phyloP scores from a whole-genome alignment of 805 yeast species.

The Metschnikowia lachancei region DNA sequence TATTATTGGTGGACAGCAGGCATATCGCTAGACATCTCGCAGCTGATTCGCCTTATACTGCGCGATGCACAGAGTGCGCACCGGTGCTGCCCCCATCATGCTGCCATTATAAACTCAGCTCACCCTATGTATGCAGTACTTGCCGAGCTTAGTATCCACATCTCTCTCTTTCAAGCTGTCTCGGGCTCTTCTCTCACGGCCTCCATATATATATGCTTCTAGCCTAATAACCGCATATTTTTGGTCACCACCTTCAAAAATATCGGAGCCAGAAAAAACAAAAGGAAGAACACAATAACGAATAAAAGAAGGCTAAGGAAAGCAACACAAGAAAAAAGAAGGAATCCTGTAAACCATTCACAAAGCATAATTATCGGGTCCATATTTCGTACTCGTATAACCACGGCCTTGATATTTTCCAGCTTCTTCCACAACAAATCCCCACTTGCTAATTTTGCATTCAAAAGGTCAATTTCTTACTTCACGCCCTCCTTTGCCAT shows the following conservation, averaged over 20 bases:
- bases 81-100: conserved; percentile 2
- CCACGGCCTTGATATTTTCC: no score
- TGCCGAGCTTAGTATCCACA: conserved; percentile 5
- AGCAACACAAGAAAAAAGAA: not conserved
- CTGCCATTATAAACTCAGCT: not conserved
- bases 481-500: not conserved
- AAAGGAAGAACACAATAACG: not conserved
- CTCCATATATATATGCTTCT: not conserved
- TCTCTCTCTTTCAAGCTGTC: conserved; percentile 2
- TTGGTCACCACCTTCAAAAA: not conserved
- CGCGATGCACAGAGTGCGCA: not conserved
- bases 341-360: not conserved
- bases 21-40: not conserved
- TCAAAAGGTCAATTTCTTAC: not conserved
- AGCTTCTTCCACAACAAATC: no score
- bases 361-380: no score
- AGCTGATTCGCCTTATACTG: conserved; percentile 1
- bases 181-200: not conserved
- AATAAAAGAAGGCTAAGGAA: not conserved
- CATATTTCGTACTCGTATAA: no score
- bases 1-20: conserved; percentile 6
- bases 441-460: not conserved
- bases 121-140: conserved; percentile 8
- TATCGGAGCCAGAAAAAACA: not conserved
- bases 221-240: not conserved